A percentile compares a stretch with the other conserved stretches of the same genome.
Conservation (phyloP, 768 basidiomycete species). For the Melanogaster broomeanus region DNA sequence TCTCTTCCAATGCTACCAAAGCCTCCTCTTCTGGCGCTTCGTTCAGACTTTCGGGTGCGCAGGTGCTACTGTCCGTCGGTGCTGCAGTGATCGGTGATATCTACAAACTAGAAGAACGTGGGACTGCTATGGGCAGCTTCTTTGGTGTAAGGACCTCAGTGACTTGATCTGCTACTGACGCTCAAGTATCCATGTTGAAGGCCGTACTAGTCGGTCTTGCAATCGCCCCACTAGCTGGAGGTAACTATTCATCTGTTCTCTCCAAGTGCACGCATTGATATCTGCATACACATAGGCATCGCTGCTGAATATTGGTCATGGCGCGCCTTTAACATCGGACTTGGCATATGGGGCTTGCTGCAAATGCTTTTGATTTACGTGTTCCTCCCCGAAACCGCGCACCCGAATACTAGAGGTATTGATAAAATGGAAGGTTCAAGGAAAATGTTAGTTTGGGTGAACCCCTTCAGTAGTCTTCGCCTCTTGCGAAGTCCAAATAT, state of each 20-base stretch:
- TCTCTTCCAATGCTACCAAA: constrained; percentile 41
- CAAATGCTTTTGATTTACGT: constrained; percentile 41
- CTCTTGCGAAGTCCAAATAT: constrained; percentile 64
- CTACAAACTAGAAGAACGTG: constrained; percentile 62
- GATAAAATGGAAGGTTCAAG: constrained; percentile 40
- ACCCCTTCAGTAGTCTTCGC: constrained; percentile 54
- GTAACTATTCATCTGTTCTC: constrained; percentile 21
- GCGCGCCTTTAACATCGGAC: constrained; percentile 54
- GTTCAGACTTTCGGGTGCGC: constrained; percentile 68
- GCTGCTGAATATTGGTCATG: constrained; percentile 65
- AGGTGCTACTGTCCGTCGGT: constrained; percentile 54
- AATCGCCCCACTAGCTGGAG: constrained; percentile 60
- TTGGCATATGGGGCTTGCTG: constrained; percentile 44
- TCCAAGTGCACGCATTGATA: background rate
- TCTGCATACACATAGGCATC: constrained; percentile 34
- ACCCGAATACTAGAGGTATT: constrained; percentile 56
- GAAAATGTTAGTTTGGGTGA: constrained; percentile 47
- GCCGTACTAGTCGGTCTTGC: constrained; percentile 59
- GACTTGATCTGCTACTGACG: background rate
- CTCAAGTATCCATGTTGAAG: constrained; percentile 17
- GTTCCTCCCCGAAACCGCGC: constrained; percentile 68
- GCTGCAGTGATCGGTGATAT: constrained; percentile 67
- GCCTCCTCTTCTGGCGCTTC: constrained; percentile 60
- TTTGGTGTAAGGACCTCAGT: constrained; percentile 43
- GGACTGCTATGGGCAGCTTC: constrained; percentile 61